phyloP scores from a whole-genome alignment of 306 rosid species.

The Prunus armeniaca region DNA sequence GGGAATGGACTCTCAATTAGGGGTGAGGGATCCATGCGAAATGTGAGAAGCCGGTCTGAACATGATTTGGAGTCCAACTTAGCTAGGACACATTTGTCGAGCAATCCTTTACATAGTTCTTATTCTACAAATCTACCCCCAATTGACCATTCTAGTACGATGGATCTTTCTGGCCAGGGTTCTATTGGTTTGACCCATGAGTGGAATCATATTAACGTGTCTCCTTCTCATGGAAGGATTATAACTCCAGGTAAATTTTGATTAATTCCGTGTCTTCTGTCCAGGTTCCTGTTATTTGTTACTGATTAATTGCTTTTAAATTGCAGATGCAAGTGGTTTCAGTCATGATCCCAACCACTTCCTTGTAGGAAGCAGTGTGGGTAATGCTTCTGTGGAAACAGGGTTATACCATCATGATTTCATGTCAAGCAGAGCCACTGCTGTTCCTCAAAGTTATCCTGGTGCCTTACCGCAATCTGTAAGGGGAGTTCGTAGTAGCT shows the following conservation, averaged over 20 bases:
- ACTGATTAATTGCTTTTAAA: conserved; percentile 9
- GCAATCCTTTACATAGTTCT: conserved; percentile 45
- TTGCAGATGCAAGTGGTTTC: conserved; percentile 54
- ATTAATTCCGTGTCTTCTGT: neutral
- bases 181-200: conserved; percentile 50
- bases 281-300: conserved; percentile 15
- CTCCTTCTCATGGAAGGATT: conserved; percentile 54
- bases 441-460: conserved; percentile 53
- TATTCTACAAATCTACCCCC: conserved; percentile 44
- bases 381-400: conserved; percentile 48
- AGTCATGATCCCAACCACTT: conserved; percentile 55
- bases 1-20: conserved; percentile 62
- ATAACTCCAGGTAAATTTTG: conserved; percentile 46
- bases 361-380: conserved; percentile 52
- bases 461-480: conserved; percentile 43
- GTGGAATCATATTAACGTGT: conserved; percentile 62
- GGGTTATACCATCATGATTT: conserved; percentile 63
- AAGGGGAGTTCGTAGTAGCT: conserved; percentile 62
- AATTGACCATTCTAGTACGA: conserved; percentile 44
- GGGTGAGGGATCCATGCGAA: conserved; percentile 70
- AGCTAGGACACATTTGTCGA: conserved; percentile 52
- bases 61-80: conserved; percentile 70
- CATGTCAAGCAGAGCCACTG: conserved; percentile 41
- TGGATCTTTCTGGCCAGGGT: conserved; percentile 51
- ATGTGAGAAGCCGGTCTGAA: conserved; percentile 77